Evolutionary conservation across 2,329 filamentous ascomycete genomes (phyloP), one percentile per base, ranked within the genome.

Genomic region (Neofusicoccum kwambonambiense): DNA sequence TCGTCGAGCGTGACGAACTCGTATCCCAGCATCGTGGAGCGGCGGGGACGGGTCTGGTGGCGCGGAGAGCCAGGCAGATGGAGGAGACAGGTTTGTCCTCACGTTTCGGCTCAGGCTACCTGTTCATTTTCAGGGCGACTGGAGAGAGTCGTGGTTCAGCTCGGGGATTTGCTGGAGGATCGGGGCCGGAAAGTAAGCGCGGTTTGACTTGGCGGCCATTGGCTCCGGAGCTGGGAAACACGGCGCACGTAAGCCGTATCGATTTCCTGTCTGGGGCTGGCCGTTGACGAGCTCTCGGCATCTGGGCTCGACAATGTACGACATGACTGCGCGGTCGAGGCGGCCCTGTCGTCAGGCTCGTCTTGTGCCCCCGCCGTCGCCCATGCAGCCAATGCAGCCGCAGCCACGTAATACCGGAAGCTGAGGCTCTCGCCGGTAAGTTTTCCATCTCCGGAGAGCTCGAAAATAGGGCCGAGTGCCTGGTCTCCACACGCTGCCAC

Each of bases 1-100:
- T 81, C 74, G 12, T 79, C 78, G 31, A 86, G 76, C n/a, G 78
- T 77, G 42, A 83, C 73, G 67, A 87, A 87, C 34, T 81, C 81
- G 71, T 85, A 88, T 15, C 81, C 82, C 47, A 78, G 45, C 57
- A 66, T 60, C 45, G 44, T 45, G 37, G 42, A 57, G 35, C 34
- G 34, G 27, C 54, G 22, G 39, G 35, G 6, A 41, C 11, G 7
- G 4, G 9, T 2, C 7, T 3, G 17, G 17, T 15, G 7, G 15
- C 37, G 17, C 3, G 3, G 58, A 3, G 13, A 62, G 27, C 27
- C 27, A 31, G 27, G 27, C 27, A 31, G 27, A 31, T 1, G 27
- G 27, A 31, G 27, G 31, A 49, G 31, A 27, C 37, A 41, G 19
- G 8, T n/a, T 3, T 11, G 52, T 41, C 19, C 17, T 57, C 19